A percentile compares a stretch with the other conserved stretches of the same genome.
phyloP scores from a whole-genome alignment of 208 protist species.

The Trypanosoma melophagium region DNA sequence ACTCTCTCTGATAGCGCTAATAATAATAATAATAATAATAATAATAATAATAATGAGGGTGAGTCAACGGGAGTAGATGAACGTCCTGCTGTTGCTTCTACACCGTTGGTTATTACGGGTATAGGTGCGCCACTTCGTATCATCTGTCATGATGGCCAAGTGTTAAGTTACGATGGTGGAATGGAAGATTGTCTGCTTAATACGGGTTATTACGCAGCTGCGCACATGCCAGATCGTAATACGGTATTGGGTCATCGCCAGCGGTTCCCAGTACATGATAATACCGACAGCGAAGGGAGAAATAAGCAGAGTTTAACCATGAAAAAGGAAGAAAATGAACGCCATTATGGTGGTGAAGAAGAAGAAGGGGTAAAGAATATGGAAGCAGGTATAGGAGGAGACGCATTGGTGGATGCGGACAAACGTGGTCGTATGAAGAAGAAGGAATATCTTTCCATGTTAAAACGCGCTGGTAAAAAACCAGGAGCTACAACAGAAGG shows the following conservation, averaged over 20 bases:
- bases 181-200: conserved; percentile 88
- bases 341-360: too few species aligned
- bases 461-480: conserved; percentile 43
- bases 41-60: background rate
- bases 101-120: conserved; percentile 38
- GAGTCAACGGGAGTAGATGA: too few species aligned
- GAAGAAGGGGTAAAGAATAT: background rate
- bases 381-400: conserved; percentile 2
- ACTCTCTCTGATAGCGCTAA: background rate
- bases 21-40: background rate
- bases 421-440: conserved; percentile 67
- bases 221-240: conserved; percentile 60
- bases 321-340: too few species aligned
- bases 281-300: background rate
- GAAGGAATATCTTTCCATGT: conserved; percentile 73
- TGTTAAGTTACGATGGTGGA: conserved; percentile 66
- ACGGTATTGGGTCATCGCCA: conserved; percentile 54
- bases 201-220: conserved; percentile 82
- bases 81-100: background rate
- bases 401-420: conserved; percentile 10
- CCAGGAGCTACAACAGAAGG: conserved; percentile 30
- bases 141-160: conserved; percentile 44
- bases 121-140: conserved; percentile 62
- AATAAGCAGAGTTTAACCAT: conserved; percentile 2
- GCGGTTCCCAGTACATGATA: conserved; percentile 41